Evolutionary conservation across 768 basidiomycete species (phyloP).

Genomic region (Naganishia onofrii): DNA sequence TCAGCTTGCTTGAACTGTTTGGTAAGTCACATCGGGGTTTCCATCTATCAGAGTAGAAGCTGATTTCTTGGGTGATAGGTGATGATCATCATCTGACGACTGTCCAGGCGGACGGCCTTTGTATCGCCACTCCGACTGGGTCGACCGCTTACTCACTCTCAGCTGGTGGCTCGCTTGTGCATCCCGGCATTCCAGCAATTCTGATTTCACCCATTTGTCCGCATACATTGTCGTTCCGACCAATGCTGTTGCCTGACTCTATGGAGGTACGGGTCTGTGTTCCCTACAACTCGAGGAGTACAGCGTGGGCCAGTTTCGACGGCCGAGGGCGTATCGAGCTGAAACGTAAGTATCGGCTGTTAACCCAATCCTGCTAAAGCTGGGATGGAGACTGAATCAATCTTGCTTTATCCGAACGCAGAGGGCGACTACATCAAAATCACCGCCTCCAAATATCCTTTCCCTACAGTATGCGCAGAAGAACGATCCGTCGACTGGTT

Average conservation of each 20-base stretch:
- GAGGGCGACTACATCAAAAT: conserved; percentile 99
- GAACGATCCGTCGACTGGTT: conserved; percentile 99
- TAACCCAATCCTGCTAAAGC: background rate
- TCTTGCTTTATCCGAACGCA: conserved; percentile 49
- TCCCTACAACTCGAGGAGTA: conserved; percentile 97
- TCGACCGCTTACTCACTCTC: conserved; percentile 99
- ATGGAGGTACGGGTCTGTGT: conserved; percentile 98
- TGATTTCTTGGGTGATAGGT: conserved; percentile 58
- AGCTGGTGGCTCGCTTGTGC: conserved; percentile 94
- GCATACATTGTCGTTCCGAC: conserved; percentile 95
- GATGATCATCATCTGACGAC: conserved; percentile 99
- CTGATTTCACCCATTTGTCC: conserved; percentile 97
- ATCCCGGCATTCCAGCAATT: conserved; percentile 94
- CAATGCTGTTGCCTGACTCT: conserved; percentile 96
- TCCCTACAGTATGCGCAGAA: conserved; percentile 96
- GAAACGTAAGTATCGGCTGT: conserved; percentile 66
- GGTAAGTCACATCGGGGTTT: conserved; percentile 59
- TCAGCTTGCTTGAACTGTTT: conserved; percentile 90
- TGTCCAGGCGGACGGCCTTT: conserved; percentile 94
- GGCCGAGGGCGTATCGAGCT: conserved; percentile 94
- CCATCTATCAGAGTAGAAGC: background rate
- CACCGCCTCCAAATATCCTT: conserved; percentile 92
- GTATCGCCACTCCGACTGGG: conserved; percentile 91
- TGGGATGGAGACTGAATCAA: too few relatives aligned
- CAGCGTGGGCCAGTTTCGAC: conserved; percentile 98